Conservation (phyloP, 2,329 filamentous ascomycete species). For the Exophiala sp. region DNA sequence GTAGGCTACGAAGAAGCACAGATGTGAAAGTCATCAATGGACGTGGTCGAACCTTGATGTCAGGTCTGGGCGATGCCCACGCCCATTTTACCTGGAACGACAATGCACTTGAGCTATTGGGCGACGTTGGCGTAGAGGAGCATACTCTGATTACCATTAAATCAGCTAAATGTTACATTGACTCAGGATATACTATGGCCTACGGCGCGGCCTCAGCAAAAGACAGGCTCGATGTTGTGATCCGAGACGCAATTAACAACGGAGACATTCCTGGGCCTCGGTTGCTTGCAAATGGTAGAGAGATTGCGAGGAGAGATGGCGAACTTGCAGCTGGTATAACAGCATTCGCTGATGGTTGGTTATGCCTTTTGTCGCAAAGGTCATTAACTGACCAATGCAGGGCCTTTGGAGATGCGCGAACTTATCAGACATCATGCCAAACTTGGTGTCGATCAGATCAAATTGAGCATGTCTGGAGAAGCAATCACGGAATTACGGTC, state of each 20-base stretch:
- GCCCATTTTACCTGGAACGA: slow-evolving; percentile 51
- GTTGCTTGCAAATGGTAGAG: slow-evolving; percentile 48
- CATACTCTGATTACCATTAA: slow-evolving; percentile 46
- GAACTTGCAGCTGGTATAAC: slow-evolving; percentile 44
- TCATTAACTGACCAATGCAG: slow-evolving; percentile 9
- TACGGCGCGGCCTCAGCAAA: slow-evolving; percentile 49
- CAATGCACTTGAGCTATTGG: slow-evolving; percentile 41
- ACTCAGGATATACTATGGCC: slow-evolving; percentile 52
- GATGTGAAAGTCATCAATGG: slow-evolving; percentile 40
- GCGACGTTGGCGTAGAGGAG: slow-evolving; percentile 45
- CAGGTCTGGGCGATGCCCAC: slow-evolving; percentile 50
- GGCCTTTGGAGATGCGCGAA: slow-evolving; percentile 39
- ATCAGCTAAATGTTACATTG: slow-evolving; percentile 44
- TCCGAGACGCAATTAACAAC: slow-evolving; percentile 49
- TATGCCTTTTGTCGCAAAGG: too few species aligned
- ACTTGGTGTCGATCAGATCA: slow-evolving; percentile 42
- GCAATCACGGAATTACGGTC: slow-evolving; percentile 28
- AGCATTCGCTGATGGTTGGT: slow-evolving; percentile 36
- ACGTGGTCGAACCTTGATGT: slow-evolving; percentile 46
- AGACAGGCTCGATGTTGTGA: slow-evolving; percentile 45
- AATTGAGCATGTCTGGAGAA: slow-evolving; percentile 44
- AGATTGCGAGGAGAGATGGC: slow-evolving; percentile 46
- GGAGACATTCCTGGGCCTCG: slow-evolving; percentile 49
- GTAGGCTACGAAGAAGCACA: slow-evolving; percentile 30
- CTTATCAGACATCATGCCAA: slow-evolving; percentile 36